Conservation (phyloP, 208 protist species). For the Novymonas esmeraldas region DNA sequence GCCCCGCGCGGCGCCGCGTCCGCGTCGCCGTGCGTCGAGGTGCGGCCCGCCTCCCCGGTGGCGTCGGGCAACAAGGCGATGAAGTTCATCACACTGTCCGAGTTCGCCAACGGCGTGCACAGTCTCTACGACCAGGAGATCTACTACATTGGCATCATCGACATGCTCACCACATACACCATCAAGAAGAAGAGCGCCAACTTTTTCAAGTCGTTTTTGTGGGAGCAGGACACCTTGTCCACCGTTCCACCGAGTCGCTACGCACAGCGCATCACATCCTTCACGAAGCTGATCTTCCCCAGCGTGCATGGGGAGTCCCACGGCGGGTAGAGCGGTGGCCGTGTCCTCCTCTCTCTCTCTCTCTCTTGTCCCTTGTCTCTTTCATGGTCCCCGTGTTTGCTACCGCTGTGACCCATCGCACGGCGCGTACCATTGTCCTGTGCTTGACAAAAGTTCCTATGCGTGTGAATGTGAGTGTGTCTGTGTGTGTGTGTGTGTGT, state of each 20-base stretch:
- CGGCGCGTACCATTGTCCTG: too few relatives aligned
- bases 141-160: slow-evolving; percentile 91
- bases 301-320: slow-evolving; percentile 27
- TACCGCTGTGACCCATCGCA: too few relatives aligned
- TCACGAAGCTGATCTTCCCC: slow-evolving; percentile 75
- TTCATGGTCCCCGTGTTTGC: too few relatives aligned
- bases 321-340: background rate
- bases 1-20: slow-evolving; percentile 2
- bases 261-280: slow-evolving; percentile 57
- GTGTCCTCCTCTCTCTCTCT: background rate
- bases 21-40: slow-evolving; percentile 13
- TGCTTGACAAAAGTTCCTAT: too few relatives aligned
- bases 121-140: slow-evolving; percentile 77
- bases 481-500: background rate
- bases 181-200: slow-evolving; percentile 86
- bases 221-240: slow-evolving; percentile 69
- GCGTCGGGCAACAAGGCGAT: background rate
- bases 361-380: background rate
- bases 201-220: slow-evolving; percentile 89
- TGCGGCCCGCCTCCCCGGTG: slow-evolving; percentile 11
- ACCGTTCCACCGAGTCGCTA: slow-evolving; percentile 79
- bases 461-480: background rate
- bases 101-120: slow-evolving; percentile 56
- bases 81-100: slow-evolving; percentile 5
- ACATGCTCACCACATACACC: slow-evolving; percentile 83